Conservation (phyloP, 2,329 filamentous ascomycete genomes). For the Orbilia oligospora region DNA sequence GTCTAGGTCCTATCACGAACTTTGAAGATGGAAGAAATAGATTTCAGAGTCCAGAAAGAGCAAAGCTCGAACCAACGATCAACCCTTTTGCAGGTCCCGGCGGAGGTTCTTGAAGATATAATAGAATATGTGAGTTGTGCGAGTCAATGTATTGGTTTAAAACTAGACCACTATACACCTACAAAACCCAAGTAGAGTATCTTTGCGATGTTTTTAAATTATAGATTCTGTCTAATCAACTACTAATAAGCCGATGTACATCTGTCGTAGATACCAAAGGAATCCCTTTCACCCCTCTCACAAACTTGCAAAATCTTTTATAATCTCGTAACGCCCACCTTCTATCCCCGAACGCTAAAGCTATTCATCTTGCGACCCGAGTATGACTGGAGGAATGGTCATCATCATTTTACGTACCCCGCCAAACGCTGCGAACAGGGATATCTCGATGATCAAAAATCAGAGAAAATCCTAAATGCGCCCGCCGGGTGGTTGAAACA, state of each 20-base stretch:
- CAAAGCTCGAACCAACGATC: background rate
- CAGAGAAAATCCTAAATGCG: background rate
- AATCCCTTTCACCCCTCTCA: background rate
- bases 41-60: no score
- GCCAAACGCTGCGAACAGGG: slow-evolving; percentile 3
- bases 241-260: background rate
- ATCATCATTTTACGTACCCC: background rate
- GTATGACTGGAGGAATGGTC: slow-evolving; percentile 3
- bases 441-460: background rate
- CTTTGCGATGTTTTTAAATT: no score
- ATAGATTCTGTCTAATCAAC: background rate
- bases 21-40: background rate
- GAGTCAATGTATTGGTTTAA: no score
- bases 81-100: background rate
- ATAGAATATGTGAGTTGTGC: slow-evolving; percentile 4
- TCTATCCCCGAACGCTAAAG: background rate
- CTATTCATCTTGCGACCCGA: background rate
- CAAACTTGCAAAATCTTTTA: background rate
- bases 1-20: no score
- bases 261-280: background rate
- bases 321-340: background rate
- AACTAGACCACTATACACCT: no score
- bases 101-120: background rate
- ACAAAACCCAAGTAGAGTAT: background rate
- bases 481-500: background rate